Evolutionary conservation across 2,329 filamentous ascomycete species (phyloP), one percentile per base, ranked within the genome.

Genomic region (Stagonosporopsis chrysanthemi): DNA sequence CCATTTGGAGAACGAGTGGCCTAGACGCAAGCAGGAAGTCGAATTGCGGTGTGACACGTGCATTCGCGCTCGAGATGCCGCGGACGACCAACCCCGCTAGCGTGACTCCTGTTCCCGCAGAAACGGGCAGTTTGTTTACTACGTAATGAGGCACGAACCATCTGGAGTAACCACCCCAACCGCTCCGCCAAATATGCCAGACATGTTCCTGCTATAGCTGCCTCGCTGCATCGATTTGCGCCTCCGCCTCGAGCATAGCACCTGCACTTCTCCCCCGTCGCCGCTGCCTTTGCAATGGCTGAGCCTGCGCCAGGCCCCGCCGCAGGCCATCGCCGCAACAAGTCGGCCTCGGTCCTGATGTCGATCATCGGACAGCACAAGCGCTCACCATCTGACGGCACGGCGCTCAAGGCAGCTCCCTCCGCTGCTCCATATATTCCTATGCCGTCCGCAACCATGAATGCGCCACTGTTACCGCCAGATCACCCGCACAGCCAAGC

Each of bases 281-380:
- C 56, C 28, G 56, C 56, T 54, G 56, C 56, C 53, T 26, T 54
- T 59, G 51, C 48, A 50, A 73, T 69, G 69, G 64, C 69, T 57
- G 65, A 66, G 60, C 61, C 61, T 38, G 53, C 60, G 55, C 63
- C 69, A 31, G 61, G 61, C 45, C 67, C 67, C 43, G 52, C 64
- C 40, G 54, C 67, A 41, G 70, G 72, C 38, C 75, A 78, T 55
- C 64, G 71, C 51, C 75, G 76, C 55, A 75, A 77, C 69, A 77
- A 76, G 64, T 78, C 76, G 54, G 75, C 82, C 40, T 67, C 71
- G 45, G 67, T 75, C 41, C 75, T 87, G 59, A 82, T 81, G 67
- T 82, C 83, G 19, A 80, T 86, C 53, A 80, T 86, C 64, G 76
- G 78, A 19, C 75, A 82, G 47, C 79, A 84, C 66, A 81, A 79